Evolutionary conservation across 2,329 filamentous ascomycete species (phyloP).

Genomic region (Diaporthe sp.): DNA sequence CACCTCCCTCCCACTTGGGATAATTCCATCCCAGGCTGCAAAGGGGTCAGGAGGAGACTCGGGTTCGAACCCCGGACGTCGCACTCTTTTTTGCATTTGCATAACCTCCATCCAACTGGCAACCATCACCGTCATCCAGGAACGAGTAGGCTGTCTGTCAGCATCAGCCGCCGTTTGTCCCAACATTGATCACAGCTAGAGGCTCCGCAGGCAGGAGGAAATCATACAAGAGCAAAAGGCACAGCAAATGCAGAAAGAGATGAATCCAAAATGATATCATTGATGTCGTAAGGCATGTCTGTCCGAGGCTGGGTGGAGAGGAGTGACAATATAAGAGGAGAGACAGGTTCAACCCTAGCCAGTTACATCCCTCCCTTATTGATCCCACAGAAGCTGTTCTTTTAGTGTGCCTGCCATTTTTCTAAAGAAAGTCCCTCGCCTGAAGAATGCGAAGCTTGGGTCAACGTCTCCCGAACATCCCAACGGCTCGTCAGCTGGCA

Average conservation of each 20-base stretch:
- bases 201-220: too few species aligned
- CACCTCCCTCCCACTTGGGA: conserved; percentile 37
- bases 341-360: neutral
- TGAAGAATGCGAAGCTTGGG: neutral
- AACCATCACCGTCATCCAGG: neutral
- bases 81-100: conserved; percentile 40
- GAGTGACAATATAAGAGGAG: neutral
- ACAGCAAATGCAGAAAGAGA: neutral
- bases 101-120: neutral
- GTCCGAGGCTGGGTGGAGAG: conserved; percentile 15
- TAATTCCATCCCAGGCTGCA: neutral
- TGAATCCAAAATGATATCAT: conserved; percentile 20
- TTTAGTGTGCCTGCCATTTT: neutral
- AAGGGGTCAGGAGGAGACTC: conserved; percentile 35
- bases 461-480: neutral
- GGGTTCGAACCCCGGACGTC: conserved; percentile 44
- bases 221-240: neutral
- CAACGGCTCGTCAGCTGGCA: neutral
- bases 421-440: neutral
- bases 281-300: conserved; percentile 12
- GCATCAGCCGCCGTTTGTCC: neutral
- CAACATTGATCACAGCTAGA: neutral
- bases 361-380: neutral
- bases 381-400: neutral
- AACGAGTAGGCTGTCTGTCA: neutral